A percentile compares a stretch with the other conserved stretches of the same genome.
These are phyloP conservation scores for Kandelia obovata DNA, from an alignment of 345 rosid genomes.

Conservation along the genomic window DNA sequence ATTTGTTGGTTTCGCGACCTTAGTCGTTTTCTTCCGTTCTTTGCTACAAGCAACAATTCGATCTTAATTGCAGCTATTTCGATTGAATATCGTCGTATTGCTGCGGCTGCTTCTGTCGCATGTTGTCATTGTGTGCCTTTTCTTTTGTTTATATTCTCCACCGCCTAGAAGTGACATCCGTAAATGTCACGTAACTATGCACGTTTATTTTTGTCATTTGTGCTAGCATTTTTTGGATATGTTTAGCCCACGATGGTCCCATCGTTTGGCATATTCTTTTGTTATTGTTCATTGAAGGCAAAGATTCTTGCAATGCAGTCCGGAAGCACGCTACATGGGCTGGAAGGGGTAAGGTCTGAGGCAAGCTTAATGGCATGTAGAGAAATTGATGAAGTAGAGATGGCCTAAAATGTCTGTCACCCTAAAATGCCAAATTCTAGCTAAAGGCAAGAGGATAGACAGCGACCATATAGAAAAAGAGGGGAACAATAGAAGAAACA, in stretches of 20 bases:
- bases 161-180: neutral
- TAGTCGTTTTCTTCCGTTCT: too few species aligned
- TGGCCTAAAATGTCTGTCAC: neutral
- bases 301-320: neutral
- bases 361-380: neutral
- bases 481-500: constrained; percentile 23
- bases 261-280: too few species aligned
- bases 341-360: neutral
- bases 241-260: too few species aligned
- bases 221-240: neutral
- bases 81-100: too few species aligned
- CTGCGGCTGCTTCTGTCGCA: neutral
- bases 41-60: too few species aligned
- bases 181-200: neutral
- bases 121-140: neutral
- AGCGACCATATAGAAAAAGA: constrained; percentile 27
- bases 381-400: neutral
- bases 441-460: neutral
- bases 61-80: too few species aligned
- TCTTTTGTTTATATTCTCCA: too few species aligned
- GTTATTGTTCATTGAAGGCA: neutral
- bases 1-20: neutral
- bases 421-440: neutral
- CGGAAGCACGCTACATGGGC: neutral
- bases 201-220: neutral